Percentiles rank a stretch among this genome's conserved stretches.
phyloP scores from a whole-genome alignment of 2,329 filamentous ascomycete species.

The Epichloe amarillans region DNA sequence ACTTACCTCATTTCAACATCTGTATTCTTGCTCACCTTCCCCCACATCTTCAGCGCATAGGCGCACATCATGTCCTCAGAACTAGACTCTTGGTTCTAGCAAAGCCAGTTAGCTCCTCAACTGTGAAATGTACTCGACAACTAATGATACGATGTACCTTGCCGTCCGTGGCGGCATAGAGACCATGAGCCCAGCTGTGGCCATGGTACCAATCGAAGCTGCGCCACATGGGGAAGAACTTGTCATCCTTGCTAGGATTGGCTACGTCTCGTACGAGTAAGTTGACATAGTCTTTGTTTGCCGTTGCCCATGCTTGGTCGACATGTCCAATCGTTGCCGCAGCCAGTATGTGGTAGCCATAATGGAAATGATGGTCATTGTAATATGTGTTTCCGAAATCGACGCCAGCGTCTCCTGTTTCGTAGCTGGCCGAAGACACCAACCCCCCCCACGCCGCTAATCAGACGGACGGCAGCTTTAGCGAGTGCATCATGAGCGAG shows the following conservation, averaged over 20 bases:
- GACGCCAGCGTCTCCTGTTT: slow-evolving; percentile 49
- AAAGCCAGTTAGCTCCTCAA: slow-evolving; percentile 1
- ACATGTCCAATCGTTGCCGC: slow-evolving; percentile 72
- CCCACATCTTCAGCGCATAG: slow-evolving; percentile 93
- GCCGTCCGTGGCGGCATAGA: slow-evolving; percentile 58
- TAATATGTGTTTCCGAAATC: slow-evolving; percentile 90
- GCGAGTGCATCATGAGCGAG: background rate
- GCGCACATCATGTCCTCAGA: slow-evolving; percentile 82
- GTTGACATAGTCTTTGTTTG: slow-evolving; percentile 71
- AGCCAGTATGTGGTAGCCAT: slow-evolving; percentile 80
- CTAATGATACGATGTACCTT: slow-evolving; percentile 35
- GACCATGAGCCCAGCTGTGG: slow-evolving; percentile 81
- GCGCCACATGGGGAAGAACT: slow-evolving; percentile 68
- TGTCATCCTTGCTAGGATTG: slow-evolving; percentile 59
- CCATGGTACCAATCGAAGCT: slow-evolving; percentile 91
- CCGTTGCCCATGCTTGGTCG: slow-evolving; percentile 58
- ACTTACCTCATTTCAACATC: slow-evolving; percentile 61
- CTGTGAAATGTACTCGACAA: too few relatives aligned
- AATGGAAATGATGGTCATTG: slow-evolving; percentile 65
- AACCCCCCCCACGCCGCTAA: slow-evolving; percentile 59
- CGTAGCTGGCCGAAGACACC: slow-evolving; percentile 63
- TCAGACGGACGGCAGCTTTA: background rate
- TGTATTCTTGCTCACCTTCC: slow-evolving; percentile 56
- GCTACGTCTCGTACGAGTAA: slow-evolving; percentile 70
- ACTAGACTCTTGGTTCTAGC: slow-evolving; percentile 63